Evolutionary conservation across 768 basidiomycete species (phyloP).

Genomic region (Rhizopogon rudus): DNA sequence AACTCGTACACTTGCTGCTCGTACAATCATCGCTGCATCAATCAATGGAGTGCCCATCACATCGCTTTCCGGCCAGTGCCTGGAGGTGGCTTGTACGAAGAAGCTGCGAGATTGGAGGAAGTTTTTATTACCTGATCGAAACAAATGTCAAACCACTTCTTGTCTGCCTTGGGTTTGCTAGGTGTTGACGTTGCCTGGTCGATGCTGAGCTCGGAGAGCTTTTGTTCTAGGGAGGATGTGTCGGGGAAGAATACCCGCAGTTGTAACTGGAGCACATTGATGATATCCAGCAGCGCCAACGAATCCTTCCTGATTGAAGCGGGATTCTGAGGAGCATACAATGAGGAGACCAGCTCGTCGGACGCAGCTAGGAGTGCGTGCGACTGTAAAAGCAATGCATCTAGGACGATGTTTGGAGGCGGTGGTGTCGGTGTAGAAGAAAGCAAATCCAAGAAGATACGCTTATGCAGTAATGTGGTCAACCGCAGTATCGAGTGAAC

Average conservation of each 20-base stretch:
- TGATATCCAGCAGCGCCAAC: conserved; percentile 30
- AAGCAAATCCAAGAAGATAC: conserved; percentile 49
- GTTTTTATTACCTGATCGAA: conserved; percentile 55
- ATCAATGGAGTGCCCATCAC: not conserved
- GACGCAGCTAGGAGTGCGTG: conserved; percentile 45
- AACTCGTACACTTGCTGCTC: not conserved
- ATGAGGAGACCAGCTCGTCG: conserved; percentile 64
- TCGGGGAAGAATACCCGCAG: conserved; percentile 20
- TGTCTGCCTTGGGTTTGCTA: conserved; percentile 30
- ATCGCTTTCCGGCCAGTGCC: not conserved
- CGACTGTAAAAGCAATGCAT: conserved; percentile 47
- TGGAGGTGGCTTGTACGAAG: not conserved
- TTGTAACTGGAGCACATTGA: conserved; percentile 31
- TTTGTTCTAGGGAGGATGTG: conserved; percentile 17
- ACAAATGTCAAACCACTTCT: conserved; percentile 63
- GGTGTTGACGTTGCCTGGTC: not conserved
- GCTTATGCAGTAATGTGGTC: conserved; percentile 57
- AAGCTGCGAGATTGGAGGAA: conserved; percentile 18
- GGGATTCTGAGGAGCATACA: conserved; percentile 60
- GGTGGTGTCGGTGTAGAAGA: conserved; percentile 23
- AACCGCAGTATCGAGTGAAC: conserved; percentile 57
- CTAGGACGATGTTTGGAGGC: conserved; percentile 32
- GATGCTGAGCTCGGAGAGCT: conserved; percentile 21
- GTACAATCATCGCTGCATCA: not conserved
- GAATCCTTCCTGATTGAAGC: conserved; percentile 36